Base-by-base conservation (phyloP, 2,329 filamentous ascomycete genomes). In the Aspergillus niger region DNA sequence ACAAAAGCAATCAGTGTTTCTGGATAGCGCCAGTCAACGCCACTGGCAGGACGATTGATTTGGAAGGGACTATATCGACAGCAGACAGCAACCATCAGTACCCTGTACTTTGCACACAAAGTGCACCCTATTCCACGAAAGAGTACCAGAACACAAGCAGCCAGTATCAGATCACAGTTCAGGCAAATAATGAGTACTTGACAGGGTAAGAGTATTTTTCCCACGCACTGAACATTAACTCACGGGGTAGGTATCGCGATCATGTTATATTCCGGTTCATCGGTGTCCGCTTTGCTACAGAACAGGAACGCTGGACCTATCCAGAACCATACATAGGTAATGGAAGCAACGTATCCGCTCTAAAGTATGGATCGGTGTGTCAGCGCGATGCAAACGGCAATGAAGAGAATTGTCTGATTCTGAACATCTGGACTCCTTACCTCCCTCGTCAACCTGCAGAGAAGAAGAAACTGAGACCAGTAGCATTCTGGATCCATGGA, bases 401-500 rank as follows among this genome's bases (percentile, higher is more conserved):
- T 8, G 20, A 22, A 3, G 56, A 58, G n/a, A 49, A 58, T 10
- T 58, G 56, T 32, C 48, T 43, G 6, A 52, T 58, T 38, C 38
- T 58, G 10, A 58, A 58, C 17, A 47, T 58, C 15, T 58, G 56
- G 56, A 58, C 56, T 2, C 56, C 49, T 5, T 53, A 58, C 17
- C 20, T 58, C 5, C 81, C 84, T 11, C 78, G 81, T 59, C 80
- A 81, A 0, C 76, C 78, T 5, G 74, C 73, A 39, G 68, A 71
- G 3, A 76, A 74, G 57, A 70, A 69, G 15, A 67, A 77, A 2
- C 72, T 83, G 5, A 75, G 77, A 32, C 79, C 82, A 0, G 82
- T 85, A 0, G 71, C 83, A 50, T 80, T 84, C 61, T 82, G 79
- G 72, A 83, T 84, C 20, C 80, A 83, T 53, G 85, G 85, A 3